Base-by-base conservation (phyloP, 352 stramenopile genomes). In the Phytophthora sojae region DNA sequence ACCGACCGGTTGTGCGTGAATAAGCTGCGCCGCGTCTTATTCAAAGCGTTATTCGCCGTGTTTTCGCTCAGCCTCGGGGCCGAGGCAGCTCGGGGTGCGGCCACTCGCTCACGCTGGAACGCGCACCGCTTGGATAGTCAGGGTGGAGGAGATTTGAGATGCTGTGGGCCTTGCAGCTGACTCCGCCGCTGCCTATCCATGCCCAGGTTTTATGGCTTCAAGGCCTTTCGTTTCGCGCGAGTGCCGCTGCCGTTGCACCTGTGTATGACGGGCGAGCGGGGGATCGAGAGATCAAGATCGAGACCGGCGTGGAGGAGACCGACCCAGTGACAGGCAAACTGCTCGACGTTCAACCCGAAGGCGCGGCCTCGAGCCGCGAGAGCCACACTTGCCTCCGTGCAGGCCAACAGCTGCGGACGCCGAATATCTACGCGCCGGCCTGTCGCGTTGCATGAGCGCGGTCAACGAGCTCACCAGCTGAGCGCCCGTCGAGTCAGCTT, bases 101-200 rank as follows among this genome's bases (percentile, higher is more conserved):
- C 39, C 39, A 17, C 39, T 17, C 11, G n/a, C 37, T 14, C 11
- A 15, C 9, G 35, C 9, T 42, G 39, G 39, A 49, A 21, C 15
- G 39, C 39, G 45, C 45, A 51, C 4, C 44, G 15, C 44, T 23
- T 69, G 67, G 57, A 79, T 73, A 72, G 61, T 69, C 61, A 68
- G 56, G 70, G 75, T 77, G 63, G 39, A 49, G 14, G 45, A 52
- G 71, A 79, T 76, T 73, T 76, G 71, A 53, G 57, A 76, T 75
- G 57, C 61, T 69, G 67, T 73, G 61, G 67, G 45, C 7, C 12
- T 49, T 76, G 72, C 68, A 79, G 72, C 72, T 79, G 72, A 76
- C 54, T 64, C 52, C 25, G 62, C 56, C 19, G 68, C 29, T 56
- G 72, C 55, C 73, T 80, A 77, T 80, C 73, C 73, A 62, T 58